Evolutionary conservation across 495 filamentous ascomycete species (phyloP), one percentile per base, ranked within the genome.

Genomic region (Aspergillus nanangensis): DNA sequence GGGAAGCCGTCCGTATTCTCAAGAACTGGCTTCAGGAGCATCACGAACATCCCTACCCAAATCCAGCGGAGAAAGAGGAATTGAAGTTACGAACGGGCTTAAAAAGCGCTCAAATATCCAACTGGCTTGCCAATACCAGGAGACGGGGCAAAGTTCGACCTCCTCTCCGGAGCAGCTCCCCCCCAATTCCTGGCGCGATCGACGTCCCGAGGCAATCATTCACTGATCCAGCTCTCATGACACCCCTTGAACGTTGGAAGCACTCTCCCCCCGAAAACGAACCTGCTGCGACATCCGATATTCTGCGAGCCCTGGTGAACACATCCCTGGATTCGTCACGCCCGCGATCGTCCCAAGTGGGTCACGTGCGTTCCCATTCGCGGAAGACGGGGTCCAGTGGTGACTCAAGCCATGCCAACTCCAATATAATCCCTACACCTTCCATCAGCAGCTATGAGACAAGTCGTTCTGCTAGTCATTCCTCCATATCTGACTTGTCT

Each of bases 121-220:
- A 91, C 57, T 93, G 88, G 88, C 76, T 94, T 9, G 88, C 88
- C 40, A 94, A 94, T 61, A 86, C 88, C 44, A 81, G 88, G 31
- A 78, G 88, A 27, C 73, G 88, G 44, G 80, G 83, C 45, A 92
- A 91, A 70, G 77, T 83, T 41, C 76, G 78, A 21, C 69, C 78
- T 20, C 69, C 75, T 17, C 67, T 77, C 41, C 78, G 77, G 15
- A 79, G 73, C 14, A 78, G 76, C 19, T 81, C 81, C 13, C 77
- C 78, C 44, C n/a, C n/a, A n/a, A 63, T 79, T 15, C 69, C 75
- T n/a, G 76, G 75, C 41, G 76, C 78, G 4, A 80, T 92, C 44
- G 78, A 88, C 55, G 88, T 92, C 15, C 72, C 86, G 25, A 67
- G 64, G 45, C 73, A 48, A 64, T 69, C 59, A 17, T 46, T 48